phyloP scores from a whole-genome alignment of 306 rosid genomes.

The barrel medic (Medicago truncatula) region MtrunA17r5.0-ANR NC_053042.1:54450501-54451000 shows the following conservation, averaged over 20 bases:
- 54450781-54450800: conserved; percentile 88
- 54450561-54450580: neutral
- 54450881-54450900: conserved; percentile 58
- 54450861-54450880: conserved; percentile 79
- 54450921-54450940: conserved; percentile 63
- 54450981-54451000: conserved; percentile 50
- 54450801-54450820: conserved; percentile 86
- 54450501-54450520: conserved; percentile 56
- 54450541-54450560: neutral
- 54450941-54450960: conserved; percentile 56
- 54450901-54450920: conserved; percentile 67
- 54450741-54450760: conserved; percentile 96
- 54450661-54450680: neutral
- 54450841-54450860: conserved; percentile 84
- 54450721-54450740: conserved; percentile 83
- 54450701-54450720: conserved; percentile 10
- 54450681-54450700: conserved; percentile 14
- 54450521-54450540: neutral
- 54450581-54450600: no score
- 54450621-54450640: no score
- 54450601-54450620: neutral
- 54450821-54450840: conserved; percentile 86
- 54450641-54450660: neutral
- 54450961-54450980: conserved; percentile 52
- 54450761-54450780: conserved; percentile 94